Evolutionary conservation across 2,329 filamentous ascomycete species (phyloP), one percentile per base, ranked within the genome.

Genomic region (Hypoxylon sp.): DNA sequence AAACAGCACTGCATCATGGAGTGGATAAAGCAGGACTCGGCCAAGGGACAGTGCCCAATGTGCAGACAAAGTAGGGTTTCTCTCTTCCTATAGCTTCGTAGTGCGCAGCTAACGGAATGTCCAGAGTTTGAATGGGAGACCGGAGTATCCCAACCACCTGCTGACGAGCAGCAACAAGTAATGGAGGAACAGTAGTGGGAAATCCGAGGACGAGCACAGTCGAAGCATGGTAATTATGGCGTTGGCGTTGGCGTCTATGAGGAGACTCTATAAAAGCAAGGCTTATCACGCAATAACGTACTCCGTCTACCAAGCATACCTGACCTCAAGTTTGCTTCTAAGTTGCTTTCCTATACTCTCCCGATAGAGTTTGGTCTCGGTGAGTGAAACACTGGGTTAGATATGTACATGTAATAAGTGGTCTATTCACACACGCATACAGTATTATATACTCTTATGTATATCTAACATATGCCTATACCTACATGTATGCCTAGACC

Each of bases 41-140:
- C 93, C 23, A 94, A 92, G 69, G 94, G 94, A 18, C 89, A 97
- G 63, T 99, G 95, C 73, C 95, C 95, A 23, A 98, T 99, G 95
- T 99, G 95, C 73, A 86, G 95, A 66, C 95, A 98, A 76, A 92
- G 92, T 95, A 83, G 68, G 81, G n/a, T n/a, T n/a, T 70, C 41
- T 15, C 9, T 18, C 15, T 26, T 23, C 24, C 18, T 15, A n/a
- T n/a, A 38, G 20, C 5, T 24, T 7, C 31, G 31, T 33, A n/a
- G 26, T n/a, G 2, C 40, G n/a, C 21, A 46, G 33, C 48, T 66
- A 35, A 64, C 37, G 29, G 45, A 15, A 18, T 49, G 31, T 52
- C 33, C 48, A 73, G 71, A 73, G 41, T 73, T 74, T 45, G 72
- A 74, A 60, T 74, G 72, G 72, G 62, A 62, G 9, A 55, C 38